A percentile compares a stretch with the other conserved stretches of the same genome.
These are phyloP conservation scores for Leccinum fallax DNA, from an alignment of 1,284 basidiomycete genomes.

Conservation along the genomic window DNA sequence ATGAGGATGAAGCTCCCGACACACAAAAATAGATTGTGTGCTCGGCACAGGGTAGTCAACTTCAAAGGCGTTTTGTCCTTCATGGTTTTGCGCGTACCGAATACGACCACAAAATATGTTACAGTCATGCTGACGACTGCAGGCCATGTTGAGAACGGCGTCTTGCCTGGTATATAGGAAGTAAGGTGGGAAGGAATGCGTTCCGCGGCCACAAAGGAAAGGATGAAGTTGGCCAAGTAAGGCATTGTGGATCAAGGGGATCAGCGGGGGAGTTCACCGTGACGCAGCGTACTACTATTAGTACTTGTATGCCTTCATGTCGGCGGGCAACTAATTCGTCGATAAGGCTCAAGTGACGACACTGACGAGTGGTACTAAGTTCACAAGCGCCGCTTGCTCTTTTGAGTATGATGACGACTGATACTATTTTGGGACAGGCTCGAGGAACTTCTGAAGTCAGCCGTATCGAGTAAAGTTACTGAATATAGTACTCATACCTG, in stretches of 20 bases:
- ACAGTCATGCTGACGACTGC: conserved; percentile 69
- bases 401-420: no score
- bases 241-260: conserved; percentile 48
- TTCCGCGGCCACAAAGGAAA: conserved; percentile 50
- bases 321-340: neutral
- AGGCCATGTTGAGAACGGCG: conserved; percentile 78
- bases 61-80: conserved; percentile 72
- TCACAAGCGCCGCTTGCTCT: no score
- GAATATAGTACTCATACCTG: no score
- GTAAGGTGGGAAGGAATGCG: conserved; percentile 60
- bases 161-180: conserved; percentile 68
- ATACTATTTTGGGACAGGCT: no score
- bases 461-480: no score
- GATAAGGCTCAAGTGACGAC: no score
- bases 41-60: conserved; percentile 84
- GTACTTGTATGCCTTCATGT: conserved; percentile 16
- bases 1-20: conserved; percentile 80
- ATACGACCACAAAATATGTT: conserved; percentile 86
- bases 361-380: no score
- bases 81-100: conserved; percentile 85
- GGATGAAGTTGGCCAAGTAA: conserved; percentile 68
- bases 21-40: conserved; percentile 89
- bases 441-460: no score
- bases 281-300: no score
- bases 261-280: neutral